Percentiles rank a stretch among this genome's conserved stretches.
phyloP scores from a whole-genome alignment of 83 land plant genomes.

The Picea abies region DNA sequence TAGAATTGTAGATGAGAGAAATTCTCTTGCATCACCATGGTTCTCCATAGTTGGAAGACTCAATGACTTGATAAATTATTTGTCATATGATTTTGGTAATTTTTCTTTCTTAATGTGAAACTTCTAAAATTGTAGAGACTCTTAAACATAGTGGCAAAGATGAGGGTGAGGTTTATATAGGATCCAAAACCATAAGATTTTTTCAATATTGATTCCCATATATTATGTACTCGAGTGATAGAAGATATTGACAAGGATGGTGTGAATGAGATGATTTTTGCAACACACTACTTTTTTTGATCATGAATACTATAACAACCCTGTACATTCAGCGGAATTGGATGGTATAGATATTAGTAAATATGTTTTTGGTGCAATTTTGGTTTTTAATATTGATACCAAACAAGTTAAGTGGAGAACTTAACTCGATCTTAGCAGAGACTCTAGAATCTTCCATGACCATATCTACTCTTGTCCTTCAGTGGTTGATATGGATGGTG shows the following conservation, averaged over 20 bases:
- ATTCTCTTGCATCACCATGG: too few species aligned
- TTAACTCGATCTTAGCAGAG: constrained; percentile 48
- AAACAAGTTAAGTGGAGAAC: too few species aligned
- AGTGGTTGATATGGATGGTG: too few species aligned
- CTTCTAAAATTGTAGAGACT: too few species aligned
- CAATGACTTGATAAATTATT: too few species aligned
- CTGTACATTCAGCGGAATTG: constrained; percentile 74
- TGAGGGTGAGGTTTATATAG: too few species aligned
- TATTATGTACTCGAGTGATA: constrained; percentile 91
- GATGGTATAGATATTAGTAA: constrained; percentile 83
- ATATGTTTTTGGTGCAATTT: constrained; percentile 87
- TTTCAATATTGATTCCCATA: constrained; percentile 85
- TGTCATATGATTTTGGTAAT: too few species aligned
- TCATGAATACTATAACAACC: constrained; percentile 90
- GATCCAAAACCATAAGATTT: constrained; percentile 75
- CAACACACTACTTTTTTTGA: constrained; percentile 90
- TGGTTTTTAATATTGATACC: constrained; percentile 24
- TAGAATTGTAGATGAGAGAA: too few species aligned
- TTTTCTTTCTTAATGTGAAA: too few species aligned
- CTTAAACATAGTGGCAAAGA: too few species aligned
- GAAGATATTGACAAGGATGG: constrained; percentile 97
- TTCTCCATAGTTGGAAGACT: too few species aligned
- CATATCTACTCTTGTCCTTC: constrained; percentile 18
- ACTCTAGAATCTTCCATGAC: constrained; percentile 78
- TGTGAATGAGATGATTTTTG: constrained; percentile 86